These are phyloP conservation scores for Citeromyces hawaiiensis DNA, from an alignment of 1,139 yeast species.

Conservation along the genomic window DNA sequence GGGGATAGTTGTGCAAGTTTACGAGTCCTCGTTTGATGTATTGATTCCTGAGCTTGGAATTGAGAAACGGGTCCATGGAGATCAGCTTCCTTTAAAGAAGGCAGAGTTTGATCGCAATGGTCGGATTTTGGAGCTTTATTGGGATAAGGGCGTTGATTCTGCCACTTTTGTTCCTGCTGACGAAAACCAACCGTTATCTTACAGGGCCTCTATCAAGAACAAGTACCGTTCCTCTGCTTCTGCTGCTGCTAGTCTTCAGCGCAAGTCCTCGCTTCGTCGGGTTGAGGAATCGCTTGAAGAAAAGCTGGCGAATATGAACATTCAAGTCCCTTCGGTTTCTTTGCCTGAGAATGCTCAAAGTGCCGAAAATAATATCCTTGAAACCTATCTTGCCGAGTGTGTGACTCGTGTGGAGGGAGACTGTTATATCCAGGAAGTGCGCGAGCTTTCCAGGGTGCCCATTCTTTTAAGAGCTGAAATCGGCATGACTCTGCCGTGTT, in stretches of 20 bases:
- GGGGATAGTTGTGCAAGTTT: constrained; percentile 86
- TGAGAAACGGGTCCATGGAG: constrained; percentile 96
- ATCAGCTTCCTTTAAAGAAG: constrained; percentile 81
- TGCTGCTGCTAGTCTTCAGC: constrained; percentile 52
- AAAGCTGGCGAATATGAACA: neutral
- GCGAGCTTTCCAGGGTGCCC: constrained; percentile 69
- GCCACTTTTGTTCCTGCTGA: constrained; percentile 88
- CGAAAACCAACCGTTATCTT: constrained; percentile 64
- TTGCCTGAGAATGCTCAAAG: neutral
- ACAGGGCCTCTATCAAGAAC: constrained; percentile 66
- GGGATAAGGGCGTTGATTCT: constrained; percentile 88
- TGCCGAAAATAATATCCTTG: constrained; percentile 24
- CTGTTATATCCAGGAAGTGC: constrained; percentile 62
- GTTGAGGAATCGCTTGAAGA: neutral
- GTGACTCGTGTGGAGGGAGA: constrained; percentile 50
- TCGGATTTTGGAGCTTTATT: constrained; percentile 65
- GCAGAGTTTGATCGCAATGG: constrained; percentile 77
- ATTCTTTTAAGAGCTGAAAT: constrained; percentile 81
- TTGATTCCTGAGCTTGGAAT: constrained; percentile 91
- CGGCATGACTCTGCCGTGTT: constrained; percentile 91
- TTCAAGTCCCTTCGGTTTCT: neutral
- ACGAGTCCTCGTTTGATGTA: constrained; percentile 93
- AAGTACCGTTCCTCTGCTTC: constrained; percentile 63
- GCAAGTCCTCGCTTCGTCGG: constrained; percentile 11
- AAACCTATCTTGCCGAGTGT: constrained; percentile 42